Conservation (phyloP, 371 early-diverging fungal species). For the Mucor lusitanicus region DNA sequence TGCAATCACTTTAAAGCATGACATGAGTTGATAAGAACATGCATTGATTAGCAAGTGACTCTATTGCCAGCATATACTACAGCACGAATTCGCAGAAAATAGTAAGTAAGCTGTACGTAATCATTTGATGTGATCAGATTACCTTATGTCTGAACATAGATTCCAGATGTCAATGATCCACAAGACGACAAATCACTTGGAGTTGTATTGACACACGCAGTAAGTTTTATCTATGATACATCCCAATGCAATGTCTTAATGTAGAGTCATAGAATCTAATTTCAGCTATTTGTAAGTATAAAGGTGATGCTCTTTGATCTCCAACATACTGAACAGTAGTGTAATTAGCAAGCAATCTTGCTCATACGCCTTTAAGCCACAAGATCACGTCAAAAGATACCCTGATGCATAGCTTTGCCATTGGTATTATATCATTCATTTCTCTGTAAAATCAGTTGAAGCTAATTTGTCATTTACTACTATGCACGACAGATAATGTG, state of each 20-base stretch:
- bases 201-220: slow-evolving; percentile 29
- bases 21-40: background rate
- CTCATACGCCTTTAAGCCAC: slow-evolving; percentile 12
- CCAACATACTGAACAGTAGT: too few relatives aligned
- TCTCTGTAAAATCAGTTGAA: too few relatives aligned
- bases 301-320: too few relatives aligned
- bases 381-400: slow-evolving; percentile 20
- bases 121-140: background rate
- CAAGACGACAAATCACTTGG: slow-evolving; percentile 15
- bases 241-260: background rate
- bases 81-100: slow-evolving; percentile 11
- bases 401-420: slow-evolving; percentile 19
- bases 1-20: background rate
- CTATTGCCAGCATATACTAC: slow-evolving; percentile 29
- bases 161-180: background rate
- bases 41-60: slow-evolving; percentile 14
- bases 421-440: slow-evolving; percentile 12
- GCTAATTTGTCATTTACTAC: too few relatives aligned
- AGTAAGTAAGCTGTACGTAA: background rate
- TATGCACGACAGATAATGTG: slow-evolving; percentile 14
- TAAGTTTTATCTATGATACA: background rate
- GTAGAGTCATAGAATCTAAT: slow-evolving; percentile 20
- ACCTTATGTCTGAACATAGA: background rate
- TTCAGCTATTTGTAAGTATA: slow-evolving; percentile 29
- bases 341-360: slow-evolving; percentile 14